Base-by-base conservation (phyloP, 495 filamentous ascomycete genomes). In the Hypoxylon crocopeplum region DNA sequence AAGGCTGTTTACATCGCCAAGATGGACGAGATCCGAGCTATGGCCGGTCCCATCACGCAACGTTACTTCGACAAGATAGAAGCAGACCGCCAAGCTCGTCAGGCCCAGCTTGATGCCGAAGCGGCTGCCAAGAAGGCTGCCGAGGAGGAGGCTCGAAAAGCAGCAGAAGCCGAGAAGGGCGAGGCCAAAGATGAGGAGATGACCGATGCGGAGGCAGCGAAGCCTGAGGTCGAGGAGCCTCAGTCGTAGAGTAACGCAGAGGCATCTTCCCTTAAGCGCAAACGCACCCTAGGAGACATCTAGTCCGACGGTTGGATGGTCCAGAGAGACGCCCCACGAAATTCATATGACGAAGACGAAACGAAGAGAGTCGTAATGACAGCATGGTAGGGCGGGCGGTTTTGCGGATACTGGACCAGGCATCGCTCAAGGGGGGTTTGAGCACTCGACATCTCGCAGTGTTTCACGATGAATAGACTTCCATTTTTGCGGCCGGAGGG, bases 31-130 rank as follows among this genome's bases (percentile, higher is more conserved):
- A 92, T 99, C 74, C 89, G 91, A 67, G 86, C 91, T 64, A 79
- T 95, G 49, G 88, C 91, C 40, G 93, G 92, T 13, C 95, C 94
- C 56, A 89, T 98, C 74, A 86, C 92, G 42, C 93, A 97, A 79
- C 88, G 93, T 52, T 92, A 96, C 84, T 89, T 90, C 69, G 94
- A 98, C 75, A 97, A 96, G 80, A 77, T 88, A 53, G 92, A 98
- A 70, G 88, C 87, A 53, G 93, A 97, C 76, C 89, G 92, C 33
- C 85, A 92, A 68, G 89, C 87, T 7, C 68, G 88, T 19, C 84
- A 84, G 66, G 86, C 89, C 67, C 85, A 80, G 34, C 82, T 91
- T 56, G 91, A 97, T 65, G 92, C 95, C 67, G 89, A 88, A 49
- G 86, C 86, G 52, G 88, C 91, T 5, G 86, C 87, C 74, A 93